Base-by-base conservation (phyloP, 2,329 filamentous ascomycete species). In the Ascochyta koolunga region DNA sequence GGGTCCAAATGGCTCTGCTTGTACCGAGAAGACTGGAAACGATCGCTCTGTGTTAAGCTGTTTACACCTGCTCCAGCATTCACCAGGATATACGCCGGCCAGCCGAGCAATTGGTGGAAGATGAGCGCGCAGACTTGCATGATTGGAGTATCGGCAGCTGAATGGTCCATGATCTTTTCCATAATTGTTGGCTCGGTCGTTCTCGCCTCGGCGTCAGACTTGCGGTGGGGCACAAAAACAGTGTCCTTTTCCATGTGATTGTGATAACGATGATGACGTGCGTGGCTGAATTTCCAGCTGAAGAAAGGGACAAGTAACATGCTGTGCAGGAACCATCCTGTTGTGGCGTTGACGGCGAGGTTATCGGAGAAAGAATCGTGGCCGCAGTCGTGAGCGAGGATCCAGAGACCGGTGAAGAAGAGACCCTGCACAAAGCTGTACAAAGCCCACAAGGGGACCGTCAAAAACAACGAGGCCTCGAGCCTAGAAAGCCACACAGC, bases 251-350 rank as follows among this genome's bases (percentile, higher is more conserved):
- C 81, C 77, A 88, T 85, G 76, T 89, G 83, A 60, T 85, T 85
- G 38, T 85, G 86, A 74, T 84, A 87, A 61, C 83, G 83, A 76
- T 91, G 88, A 74, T 90, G 88, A 44, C 87, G 82, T 54, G 82
- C 81, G 73, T 91, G 88, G 27, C 83, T 86, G 70, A 85, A 86
- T 76, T 88, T 86, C 88, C 88, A 90, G 42, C 83, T 86, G 77
- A 89, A 89, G 77, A 87, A 91, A 3, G 88, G 88, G 2, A 88
- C 86, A 58, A 88, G 72, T 33, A 90, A 79, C 54, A 82, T 78
- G 6, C 84, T 88, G 79, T 90, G 88, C n/a, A 86, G 74, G 42
- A 82, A 69, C 78, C 86, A 88, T 55, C 88, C 88, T 50, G 86
- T 77, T 15, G 80, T 70, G 66, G 88, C 81, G 71, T 89, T 89